These are phyloP conservation scores for Tricladium varicosporioides DNA, from an alignment of 2,329 filamentous ascomycete species.

Conservation along the genomic window DNA sequence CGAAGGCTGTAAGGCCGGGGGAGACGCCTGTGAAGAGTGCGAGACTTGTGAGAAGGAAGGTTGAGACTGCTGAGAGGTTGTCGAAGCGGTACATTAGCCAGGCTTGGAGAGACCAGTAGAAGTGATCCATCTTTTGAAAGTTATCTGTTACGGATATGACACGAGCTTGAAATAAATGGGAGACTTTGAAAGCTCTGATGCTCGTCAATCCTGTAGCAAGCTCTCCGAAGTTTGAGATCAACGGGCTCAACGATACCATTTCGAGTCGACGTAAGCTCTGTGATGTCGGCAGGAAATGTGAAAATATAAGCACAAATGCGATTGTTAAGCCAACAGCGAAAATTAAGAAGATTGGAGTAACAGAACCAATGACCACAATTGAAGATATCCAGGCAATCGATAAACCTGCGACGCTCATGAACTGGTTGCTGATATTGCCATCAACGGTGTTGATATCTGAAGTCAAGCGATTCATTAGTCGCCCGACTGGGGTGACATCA, in stretches of 20 bases:
- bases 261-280: constrained; percentile 81
- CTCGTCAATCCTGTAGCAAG: constrained; percentile 83
- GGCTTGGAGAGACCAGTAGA: constrained; percentile 85
- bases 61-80: constrained; percentile 67
- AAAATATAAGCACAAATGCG: constrained; percentile 71
- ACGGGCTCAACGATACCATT: constrained; percentile 82
- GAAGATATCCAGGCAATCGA: constrained; percentile 70
- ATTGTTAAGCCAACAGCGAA: constrained; percentile 68
- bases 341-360: constrained; percentile 73
- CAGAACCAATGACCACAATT: constrained; percentile 73
- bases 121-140: constrained; percentile 94
- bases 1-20: constrained; percentile 79
- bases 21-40: constrained; percentile 74
- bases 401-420: constrained; percentile 69
- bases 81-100: constrained; percentile 85
- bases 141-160: constrained; percentile 80
- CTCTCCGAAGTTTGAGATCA: constrained; percentile 91
- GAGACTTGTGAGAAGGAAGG: constrained; percentile 69
- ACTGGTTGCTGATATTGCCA: constrained; percentile 74
- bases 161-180: constrained; percentile 74
- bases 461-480: constrained; percentile 88
- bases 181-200: constrained; percentile 77
- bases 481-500: constrained; percentile 83
- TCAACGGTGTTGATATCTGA: constrained; percentile 89
- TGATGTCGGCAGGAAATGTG: constrained; percentile 76